Evolutionary conservation across 495 filamentous ascomycete genomes (phyloP), one percentile per base, ranked within the genome.

Genomic region (Alectoria sarmentosa): DNA sequence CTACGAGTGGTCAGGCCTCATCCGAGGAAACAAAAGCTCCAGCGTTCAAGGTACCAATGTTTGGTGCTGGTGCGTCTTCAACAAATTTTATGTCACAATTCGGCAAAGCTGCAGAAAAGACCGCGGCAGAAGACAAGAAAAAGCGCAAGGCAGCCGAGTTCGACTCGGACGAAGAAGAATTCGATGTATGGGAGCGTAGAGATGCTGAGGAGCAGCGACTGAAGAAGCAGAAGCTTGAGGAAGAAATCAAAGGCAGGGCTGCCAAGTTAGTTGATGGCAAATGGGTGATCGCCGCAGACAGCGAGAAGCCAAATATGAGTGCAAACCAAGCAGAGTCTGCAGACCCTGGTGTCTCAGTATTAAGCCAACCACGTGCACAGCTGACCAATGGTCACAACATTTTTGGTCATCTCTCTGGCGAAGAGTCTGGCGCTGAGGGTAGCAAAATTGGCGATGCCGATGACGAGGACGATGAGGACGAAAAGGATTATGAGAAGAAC

Each of bases 401-500:
- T 32, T 89, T 89, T 63, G 79, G 84, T 59, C 81, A 87, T 63
- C 74, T 88, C 42, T 85, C 84, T 3, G 83, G 81, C 42, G 76
- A 75, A 19, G 83, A 78, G 48, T 76, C 76, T 55, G 77, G 75
- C 64, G 76, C 75, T 39, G 80, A 78, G 61, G 71, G 76, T 32
- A 73, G 77, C 48, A 75, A 80, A 54, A 72, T 76, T 38, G 66
- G 70, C 44, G 69, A 71, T 63, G 71, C 71, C 58, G 63, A 71
- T 65, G 68, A 57, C 42, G 58, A 48, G 38, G 79, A 71, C 15
- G 70, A 69, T 21, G 66, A 72, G 10, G 68, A 70, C 58, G 80
- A 83, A 28, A 77, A 77, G 9, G 76, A 77, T 14, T 80, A 78
- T 19, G 77, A 78, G n/a, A 76, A 79, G 46, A 75, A 76, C 10